Evolutionary conservation across 1,284 basidiomycete genomes (phyloP).

Genomic region (Erythrobasidium hasegawianum): DNA sequence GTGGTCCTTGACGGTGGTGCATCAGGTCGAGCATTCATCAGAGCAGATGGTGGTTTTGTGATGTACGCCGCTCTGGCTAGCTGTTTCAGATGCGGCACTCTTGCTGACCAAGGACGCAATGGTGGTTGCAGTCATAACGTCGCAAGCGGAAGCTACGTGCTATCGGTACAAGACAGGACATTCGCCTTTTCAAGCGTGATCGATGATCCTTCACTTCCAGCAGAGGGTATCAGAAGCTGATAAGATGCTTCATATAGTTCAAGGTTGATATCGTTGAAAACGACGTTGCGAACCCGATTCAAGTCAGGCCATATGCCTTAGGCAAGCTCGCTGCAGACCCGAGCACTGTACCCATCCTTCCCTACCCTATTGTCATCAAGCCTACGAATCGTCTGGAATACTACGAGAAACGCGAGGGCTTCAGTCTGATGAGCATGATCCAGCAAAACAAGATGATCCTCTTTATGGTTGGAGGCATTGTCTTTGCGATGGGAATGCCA

Average conservation of each 20-base stretch:
- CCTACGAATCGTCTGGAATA: slow-evolving; percentile 13
- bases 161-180: slow-evolving; percentile 14
- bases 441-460: slow-evolving; percentile 34
- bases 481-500: slow-evolving; percentile 28
- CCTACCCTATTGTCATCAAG: slow-evolving; percentile 28
- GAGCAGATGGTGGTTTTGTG: slow-evolving; percentile 24
- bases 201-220: too few relatives aligned
- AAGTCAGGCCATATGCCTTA: slow-evolving; percentile 20
- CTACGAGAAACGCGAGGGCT: slow-evolving; percentile 25
- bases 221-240: too few relatives aligned
- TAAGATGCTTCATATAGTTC: too few relatives aligned
- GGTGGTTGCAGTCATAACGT: slow-evolving; percentile 19
- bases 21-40: slow-evolving; percentile 17
- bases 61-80: slow-evolving; percentile 23
- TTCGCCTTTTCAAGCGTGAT: slow-evolving; percentile 22
- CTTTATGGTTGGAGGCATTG: slow-evolving; percentile 22
- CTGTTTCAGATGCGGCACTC: too few relatives aligned
- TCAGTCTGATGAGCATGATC: slow-evolving; percentile 15
- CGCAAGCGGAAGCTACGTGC: slow-evolving; percentile 15
- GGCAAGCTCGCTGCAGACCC: slow-evolving; percentile 16
- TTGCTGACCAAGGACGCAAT: too few relatives aligned
- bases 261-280: background rate
- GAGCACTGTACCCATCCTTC: slow-evolving; percentile 7
- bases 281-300: slow-evolving; percentile 12
- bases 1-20: slow-evolving; percentile 17